Percentiles rank a stretch among this genome's conserved stretches.
Conservation (phyloP, 2,329 filamentous ascomycete species). For the Meredithiella fracta region DNA sequence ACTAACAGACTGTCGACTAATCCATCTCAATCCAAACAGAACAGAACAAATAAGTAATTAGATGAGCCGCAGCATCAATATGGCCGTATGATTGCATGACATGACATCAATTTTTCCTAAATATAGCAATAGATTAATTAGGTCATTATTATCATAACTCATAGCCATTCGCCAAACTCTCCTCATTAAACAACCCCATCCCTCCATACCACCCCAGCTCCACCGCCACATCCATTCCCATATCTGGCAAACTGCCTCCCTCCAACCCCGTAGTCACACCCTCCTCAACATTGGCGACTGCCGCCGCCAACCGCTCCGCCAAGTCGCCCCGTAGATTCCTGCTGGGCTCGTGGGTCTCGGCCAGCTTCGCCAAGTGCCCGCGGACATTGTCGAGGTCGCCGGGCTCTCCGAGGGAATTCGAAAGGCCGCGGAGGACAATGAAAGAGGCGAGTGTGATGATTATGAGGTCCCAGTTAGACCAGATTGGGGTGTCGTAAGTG, state of each 20-base stretch:
- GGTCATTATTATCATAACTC: conserved; percentile 14
- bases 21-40: too few species aligned
- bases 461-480: conserved; percentile 28
- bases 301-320: conserved; percentile 18
- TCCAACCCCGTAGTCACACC: conserved; percentile 16
- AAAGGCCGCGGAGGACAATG: conserved; percentile 27
- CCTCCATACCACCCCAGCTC: not conserved
- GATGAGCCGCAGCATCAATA: too few species aligned
- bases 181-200: conserved; percentile 17
- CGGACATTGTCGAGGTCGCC: conserved; percentile 19
- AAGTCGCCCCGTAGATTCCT: conserved; percentile 18
- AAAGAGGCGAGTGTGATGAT: conserved; percentile 30
- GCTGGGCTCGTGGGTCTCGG: conserved; percentile 19
- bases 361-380: conserved; percentile 19
- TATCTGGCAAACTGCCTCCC: not conserved
- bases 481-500: conserved; percentile 25
- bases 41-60: too few species aligned
- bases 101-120: too few species aligned
- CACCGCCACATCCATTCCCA: not conserved
- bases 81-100: too few species aligned
- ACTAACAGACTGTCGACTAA: too few species aligned
- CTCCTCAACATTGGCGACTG: too few species aligned
- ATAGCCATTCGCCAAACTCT: conserved; percentile 17
- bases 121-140: not conserved
- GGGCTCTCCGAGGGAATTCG: conserved; percentile 24